These are phyloP conservation scores for Ophiostoma angusticollis DNA, from an alignment of 2,329 filamentous ascomycete species.

Conservation along the genomic window DNA sequence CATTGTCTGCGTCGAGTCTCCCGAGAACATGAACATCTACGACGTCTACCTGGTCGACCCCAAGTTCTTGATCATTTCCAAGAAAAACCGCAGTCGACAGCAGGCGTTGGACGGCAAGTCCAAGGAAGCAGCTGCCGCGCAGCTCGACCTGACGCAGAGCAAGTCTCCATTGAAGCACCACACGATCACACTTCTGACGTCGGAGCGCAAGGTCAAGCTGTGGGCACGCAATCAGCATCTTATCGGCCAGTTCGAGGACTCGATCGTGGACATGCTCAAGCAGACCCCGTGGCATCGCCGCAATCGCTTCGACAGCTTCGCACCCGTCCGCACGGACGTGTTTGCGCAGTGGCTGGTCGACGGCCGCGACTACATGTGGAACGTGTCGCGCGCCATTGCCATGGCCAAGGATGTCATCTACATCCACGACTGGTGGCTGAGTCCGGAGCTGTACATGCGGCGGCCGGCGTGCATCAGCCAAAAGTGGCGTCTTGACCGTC, in stretches of 20 bases:
- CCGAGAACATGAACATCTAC: conserved; percentile 96
- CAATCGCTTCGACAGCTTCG: conserved; percentile 88
- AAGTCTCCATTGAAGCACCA: conserved; percentile 51
- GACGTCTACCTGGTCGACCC: conserved; percentile 96
- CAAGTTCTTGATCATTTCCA: conserved; percentile 70
- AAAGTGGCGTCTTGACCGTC: conserved; percentile 88
- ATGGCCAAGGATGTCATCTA: conserved; percentile 98
- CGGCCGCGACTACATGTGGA: conserved; percentile 98
- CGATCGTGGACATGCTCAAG: conserved; percentile 71
- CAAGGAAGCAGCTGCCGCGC: conserved; percentile 16
- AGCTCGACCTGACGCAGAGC: conserved; percentile 36
- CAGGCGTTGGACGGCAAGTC: conserved; percentile 38
- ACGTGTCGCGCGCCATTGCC: conserved; percentile 88
- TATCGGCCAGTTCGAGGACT: conserved; percentile 85
- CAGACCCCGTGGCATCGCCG: conserved; percentile 71
- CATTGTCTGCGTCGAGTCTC: conserved; percentile 94
- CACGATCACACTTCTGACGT: conserved; percentile 75
- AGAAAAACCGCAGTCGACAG: conserved; percentile 39
- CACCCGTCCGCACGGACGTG: conserved; percentile 72
- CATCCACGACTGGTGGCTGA: conserved; percentile 97
- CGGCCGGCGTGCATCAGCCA: conserved; percentile 90
- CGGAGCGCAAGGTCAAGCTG: conserved; percentile 82
- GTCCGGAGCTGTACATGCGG: conserved; percentile 88
- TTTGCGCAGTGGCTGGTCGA: conserved; percentile 96
- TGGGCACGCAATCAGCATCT: conserved; percentile 84